Evolutionary conservation across 2,329 filamentous ascomycete species (phyloP).

Genomic region (Alternaria atra): DNA sequence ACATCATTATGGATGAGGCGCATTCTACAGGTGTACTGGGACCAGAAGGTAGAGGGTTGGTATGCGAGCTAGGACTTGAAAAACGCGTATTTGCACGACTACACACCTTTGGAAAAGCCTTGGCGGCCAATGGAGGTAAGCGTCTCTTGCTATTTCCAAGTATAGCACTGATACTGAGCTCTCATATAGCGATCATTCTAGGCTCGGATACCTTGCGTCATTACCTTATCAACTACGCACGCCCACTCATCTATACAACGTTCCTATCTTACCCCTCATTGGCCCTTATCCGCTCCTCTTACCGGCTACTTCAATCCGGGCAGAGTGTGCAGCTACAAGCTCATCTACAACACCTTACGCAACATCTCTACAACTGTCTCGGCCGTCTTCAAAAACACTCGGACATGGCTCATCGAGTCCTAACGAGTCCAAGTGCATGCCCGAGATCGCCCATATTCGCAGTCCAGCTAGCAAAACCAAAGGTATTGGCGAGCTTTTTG

Average conservation of each 20-base stretch:
- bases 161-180: neutral
- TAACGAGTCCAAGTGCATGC: slow-evolving; percentile 38
- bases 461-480: slow-evolving; percentile 41
- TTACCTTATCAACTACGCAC: slow-evolving; percentile 51
- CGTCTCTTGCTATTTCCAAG: neutral
- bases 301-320: slow-evolving; percentile 35
- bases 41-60: slow-evolving; percentile 64
- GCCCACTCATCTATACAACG: slow-evolving; percentile 55
- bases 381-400: slow-evolving; percentile 20
- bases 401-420: slow-evolving; percentile 11
- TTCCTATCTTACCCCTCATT: slow-evolving; percentile 55
- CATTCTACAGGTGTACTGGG: slow-evolving; percentile 72
- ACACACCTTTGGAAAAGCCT: slow-evolving; percentile 73
- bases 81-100: slow-evolving; percentile 65
- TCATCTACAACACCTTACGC: slow-evolving; percentile 36
- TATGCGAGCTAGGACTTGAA: slow-evolving; percentile 62
- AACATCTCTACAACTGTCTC: slow-evolving; percentile 32
- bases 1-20: slow-evolving; percentile 74
- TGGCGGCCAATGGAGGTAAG: slow-evolving; percentile 74
- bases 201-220: slow-evolving; percentile 40
- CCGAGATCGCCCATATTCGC: slow-evolving; percentile 47
- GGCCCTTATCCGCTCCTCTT: slow-evolving; percentile 51
- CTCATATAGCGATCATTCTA: slow-evolving; percentile 41
- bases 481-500: slow-evolving; percentile 36
- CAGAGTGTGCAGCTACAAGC: slow-evolving; percentile 31